Evolutionary conservation across 2,329 filamentous ascomycete genomes (phyloP), one percentile per base, ranked within the genome.

Genomic region (Alternaria brassicae): DNA sequence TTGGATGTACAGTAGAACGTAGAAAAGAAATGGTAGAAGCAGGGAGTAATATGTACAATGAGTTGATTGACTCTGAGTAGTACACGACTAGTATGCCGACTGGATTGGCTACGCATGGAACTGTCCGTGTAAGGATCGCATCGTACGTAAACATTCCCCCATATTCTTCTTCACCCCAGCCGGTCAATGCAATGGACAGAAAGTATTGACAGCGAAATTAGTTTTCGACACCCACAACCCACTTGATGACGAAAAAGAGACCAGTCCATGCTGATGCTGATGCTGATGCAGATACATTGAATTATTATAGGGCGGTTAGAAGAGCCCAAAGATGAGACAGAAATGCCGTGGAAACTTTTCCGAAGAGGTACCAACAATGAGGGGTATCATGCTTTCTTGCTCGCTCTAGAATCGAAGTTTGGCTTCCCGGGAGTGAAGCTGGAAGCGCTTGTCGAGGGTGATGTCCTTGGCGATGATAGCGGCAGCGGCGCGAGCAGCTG

Each of bases 201-300:
- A 68, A 69, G 60, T 71, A 70, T 71, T 60, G 59, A 69, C 67
- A 69, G 58, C 59, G 66, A 70, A 58, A 70, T 70, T 68, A 67
- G 53, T 48, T 37, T 41, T 57, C 48, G 32, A 45, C 62, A 58
- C 28, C 28, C 52, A 67, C 21, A 52, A 36, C 48, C 59, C 17
- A 45, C 23, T 52, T 41, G 45, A 32, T 45, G 54, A 60, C 36
- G 52, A 40, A 58, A 63, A 51, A 42, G 32, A 54, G 39, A 59
- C 60, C 58, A 62, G 56, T 53, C 65, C 59, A 59, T 65, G 66
- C 58, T 63, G 58, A 65, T 61, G 65, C 44, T 62, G 34, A 59
- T 65, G 66, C 58, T 63, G 58, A 65, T 61, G 65, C 44, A 64
- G 34, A 28, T 39, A 53, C 53, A 49, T 56, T 62, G 55, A 49